These are phyloP conservation scores for Physaria fendleri DNA, from an alignment of 345 rosid species.

Conservation along the genomic window DNA sequence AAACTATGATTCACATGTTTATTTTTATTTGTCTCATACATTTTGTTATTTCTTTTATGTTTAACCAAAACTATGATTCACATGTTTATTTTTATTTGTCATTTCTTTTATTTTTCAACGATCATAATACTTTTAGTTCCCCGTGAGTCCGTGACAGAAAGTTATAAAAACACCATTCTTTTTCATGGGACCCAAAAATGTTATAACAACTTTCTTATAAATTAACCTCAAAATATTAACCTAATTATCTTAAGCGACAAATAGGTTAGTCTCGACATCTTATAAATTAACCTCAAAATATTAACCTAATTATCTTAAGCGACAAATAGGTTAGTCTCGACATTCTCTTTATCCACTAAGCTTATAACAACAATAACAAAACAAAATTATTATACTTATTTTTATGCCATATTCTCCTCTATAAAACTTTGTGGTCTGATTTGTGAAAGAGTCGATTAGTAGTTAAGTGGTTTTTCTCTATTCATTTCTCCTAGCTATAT, in stretches of 20 bases:
- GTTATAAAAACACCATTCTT: constrained; percentile 3
- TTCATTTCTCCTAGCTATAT: not conserved
- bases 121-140: not conserved
- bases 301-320: not conserved
- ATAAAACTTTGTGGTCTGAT: not conserved
- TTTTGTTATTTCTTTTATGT: too few relatives aligned
- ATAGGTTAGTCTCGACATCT: not conserved
- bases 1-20: too few relatives aligned
- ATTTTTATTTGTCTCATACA: too few relatives aligned
- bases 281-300: not conserved
- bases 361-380: not conserved
- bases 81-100: not conserved
- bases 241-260: not conserved
- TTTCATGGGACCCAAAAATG: constrained; percentile 9
- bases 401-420: not conserved
- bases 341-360: not conserved
- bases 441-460: not conserved
- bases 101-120: not conserved
- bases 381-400: not conserved
- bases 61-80: too few relatives aligned
- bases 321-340: not conserved
- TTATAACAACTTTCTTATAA: not conserved
- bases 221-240: not conserved
- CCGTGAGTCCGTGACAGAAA: constrained; percentile 34
- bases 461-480: not conserved